phyloP scores from a whole-genome alignment of 306 rosid genomes.

The Fragaria vesca region DNA sequence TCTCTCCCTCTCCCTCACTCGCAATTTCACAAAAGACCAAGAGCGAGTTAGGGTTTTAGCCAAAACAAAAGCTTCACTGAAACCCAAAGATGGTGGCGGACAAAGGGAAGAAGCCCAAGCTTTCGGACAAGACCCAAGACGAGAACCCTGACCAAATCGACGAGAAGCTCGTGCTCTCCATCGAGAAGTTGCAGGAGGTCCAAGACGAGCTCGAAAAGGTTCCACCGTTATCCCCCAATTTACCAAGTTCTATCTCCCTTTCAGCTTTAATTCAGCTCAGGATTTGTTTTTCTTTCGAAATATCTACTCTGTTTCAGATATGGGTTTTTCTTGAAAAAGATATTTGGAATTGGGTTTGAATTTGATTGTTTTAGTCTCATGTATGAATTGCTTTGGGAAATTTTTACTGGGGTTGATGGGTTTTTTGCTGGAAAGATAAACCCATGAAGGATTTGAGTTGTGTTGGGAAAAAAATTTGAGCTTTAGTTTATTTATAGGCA shows the following conservation, averaged over 20 bases:
- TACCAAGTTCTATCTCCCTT: not conserved
- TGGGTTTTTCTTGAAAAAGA: not conserved
- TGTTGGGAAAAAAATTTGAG: not conserved
- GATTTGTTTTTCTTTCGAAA: not conserved
- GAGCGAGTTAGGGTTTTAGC: constrained; percentile 60
- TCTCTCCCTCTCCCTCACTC: constrained; percentile 1
- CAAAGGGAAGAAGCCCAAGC: constrained; percentile 66
- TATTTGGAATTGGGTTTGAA: not conserved
- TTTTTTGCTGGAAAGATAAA: not conserved
- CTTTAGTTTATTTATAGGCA: not conserved
- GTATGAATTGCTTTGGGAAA: not conserved
- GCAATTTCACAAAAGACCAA: constrained; percentile 3
- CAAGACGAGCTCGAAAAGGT: constrained; percentile 96
- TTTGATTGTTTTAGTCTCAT: not conserved
- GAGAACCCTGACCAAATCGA: constrained; percentile 54
- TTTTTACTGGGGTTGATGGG: not conserved
- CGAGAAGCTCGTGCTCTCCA: constrained; percentile 68
- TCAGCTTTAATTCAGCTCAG: not conserved
- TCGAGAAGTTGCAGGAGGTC: constrained; percentile 85
- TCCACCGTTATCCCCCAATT: not conserved
- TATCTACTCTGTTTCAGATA: not conserved
- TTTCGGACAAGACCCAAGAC: constrained; percentile 42
- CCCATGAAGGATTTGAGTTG: constrained; percentile 5
- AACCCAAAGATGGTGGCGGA: constrained; percentile 58
- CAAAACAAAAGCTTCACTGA: not conserved